A percentile compares a stretch with the other conserved stretches of the same genome.
Conservation (phyloP, 345 rosid genomes). For the Arabis hirsuta region DNA sequence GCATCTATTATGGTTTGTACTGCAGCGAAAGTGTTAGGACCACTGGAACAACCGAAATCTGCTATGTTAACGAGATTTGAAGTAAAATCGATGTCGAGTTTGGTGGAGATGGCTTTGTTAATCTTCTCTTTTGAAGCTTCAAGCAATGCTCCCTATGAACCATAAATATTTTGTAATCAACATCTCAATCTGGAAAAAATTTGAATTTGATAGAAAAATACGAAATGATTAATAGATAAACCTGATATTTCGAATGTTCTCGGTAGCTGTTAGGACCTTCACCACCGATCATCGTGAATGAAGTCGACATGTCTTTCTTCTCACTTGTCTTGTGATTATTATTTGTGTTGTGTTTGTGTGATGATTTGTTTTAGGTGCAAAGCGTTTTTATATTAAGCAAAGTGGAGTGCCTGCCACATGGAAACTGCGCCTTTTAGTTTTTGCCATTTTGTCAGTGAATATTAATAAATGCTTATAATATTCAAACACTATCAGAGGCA, state of each 20-base stretch:
- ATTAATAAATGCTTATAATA: no score
- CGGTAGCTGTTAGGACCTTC: slow-evolving; percentile 31
- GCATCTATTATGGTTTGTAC: slow-evolving; percentile 45
- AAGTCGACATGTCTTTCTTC: slow-evolving; percentile 14
- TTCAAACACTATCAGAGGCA: no score
- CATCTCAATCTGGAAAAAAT: no score
- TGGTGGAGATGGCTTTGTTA: slow-evolving; percentile 16
- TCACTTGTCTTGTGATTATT: background rate
- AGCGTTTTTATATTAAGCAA: no score
- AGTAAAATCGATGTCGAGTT: slow-evolving; percentile 26
- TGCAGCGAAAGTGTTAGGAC: slow-evolving; percentile 42
- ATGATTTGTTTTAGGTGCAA: no score
- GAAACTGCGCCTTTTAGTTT: no score
- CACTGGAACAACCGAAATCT: slow-evolving; percentile 48
- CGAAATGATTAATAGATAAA: background rate
- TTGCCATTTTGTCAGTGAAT: no score
- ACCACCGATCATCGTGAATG: slow-evolving; percentile 33
- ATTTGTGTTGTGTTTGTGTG: no score
- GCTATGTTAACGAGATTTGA: slow-evolving; percentile 27
- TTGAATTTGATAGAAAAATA: no score
- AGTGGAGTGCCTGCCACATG: no score
- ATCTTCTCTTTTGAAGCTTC: slow-evolving; percentile 34
- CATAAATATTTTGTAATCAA: no score
- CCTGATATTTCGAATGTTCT: slow-evolving; percentile 33
- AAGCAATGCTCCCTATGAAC: slow-evolving; percentile 29